Conservation (phyloP, 2,329 filamentous ascomycete genomes). For the Trichoderma sp. region DNA sequence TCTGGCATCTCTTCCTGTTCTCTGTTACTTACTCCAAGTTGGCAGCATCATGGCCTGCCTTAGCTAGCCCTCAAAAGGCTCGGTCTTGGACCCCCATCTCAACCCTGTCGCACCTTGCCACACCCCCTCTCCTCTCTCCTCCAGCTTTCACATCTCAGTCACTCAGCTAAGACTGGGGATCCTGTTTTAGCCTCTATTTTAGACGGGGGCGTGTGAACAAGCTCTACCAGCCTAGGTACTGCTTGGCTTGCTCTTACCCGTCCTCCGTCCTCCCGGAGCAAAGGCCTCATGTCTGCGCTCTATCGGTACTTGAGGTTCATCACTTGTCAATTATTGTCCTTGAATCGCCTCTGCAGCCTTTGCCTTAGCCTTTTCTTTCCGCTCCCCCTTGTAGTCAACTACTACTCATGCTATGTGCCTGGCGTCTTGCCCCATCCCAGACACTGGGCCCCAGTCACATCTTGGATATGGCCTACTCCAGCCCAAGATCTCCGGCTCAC, state of each 20-base stretch:
- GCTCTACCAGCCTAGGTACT: background rate
- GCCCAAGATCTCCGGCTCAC: constrained; percentile 29
- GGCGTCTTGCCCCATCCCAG: constrained; percentile 7
- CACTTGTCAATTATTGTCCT: background rate
- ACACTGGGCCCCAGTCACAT: constrained; percentile 24
- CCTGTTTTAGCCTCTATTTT: constrained; percentile 3
- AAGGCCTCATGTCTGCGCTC: background rate
- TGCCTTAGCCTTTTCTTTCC: background rate
- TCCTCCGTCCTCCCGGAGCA: background rate
- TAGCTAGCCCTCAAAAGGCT: background rate
- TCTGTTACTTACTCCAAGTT: background rate
- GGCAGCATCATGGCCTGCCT: background rate
- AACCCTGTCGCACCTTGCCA: background rate
- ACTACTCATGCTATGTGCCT: background rate
- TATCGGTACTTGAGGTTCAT: background rate
- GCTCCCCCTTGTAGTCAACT: background rate
- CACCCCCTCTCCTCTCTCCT: background rate
- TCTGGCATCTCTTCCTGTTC: background rate
- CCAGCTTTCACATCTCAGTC: background rate
- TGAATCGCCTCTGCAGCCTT: background rate
- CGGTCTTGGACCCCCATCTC: background rate
- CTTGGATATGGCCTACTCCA: constrained; percentile 23
- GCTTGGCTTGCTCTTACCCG: background rate
- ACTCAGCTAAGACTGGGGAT: constrained; percentile 10
- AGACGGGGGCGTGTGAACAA: constrained; percentile 4